These are phyloP conservation scores for Lentinula sp. DNA, from an alignment of 768 basidiomycete genomes.

Conservation along the genomic window DNA sequence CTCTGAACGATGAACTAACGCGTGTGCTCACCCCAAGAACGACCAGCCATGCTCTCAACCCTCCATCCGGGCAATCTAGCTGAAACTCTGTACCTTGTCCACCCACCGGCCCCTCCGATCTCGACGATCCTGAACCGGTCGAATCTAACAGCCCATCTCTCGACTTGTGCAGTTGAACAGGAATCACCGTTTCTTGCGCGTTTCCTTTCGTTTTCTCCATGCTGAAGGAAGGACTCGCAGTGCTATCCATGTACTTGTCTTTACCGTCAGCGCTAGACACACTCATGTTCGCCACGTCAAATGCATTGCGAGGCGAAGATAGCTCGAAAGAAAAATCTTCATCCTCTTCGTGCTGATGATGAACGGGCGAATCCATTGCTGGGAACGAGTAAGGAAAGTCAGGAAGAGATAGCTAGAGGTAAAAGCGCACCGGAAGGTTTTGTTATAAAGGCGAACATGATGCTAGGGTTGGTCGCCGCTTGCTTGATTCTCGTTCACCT, in stretches of 20 bases:
- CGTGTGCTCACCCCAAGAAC: conserved; percentile 24
- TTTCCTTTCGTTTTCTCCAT: neutral
- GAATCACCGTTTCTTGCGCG: neutral
- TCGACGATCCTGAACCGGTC: neutral
- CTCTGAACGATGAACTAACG: too few species aligned
- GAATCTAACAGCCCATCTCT: neutral
- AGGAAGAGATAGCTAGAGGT: neutral
- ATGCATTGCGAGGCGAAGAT: neutral
- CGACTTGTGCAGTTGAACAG: neutral
- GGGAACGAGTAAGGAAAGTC: neutral
- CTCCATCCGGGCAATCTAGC: conserved; percentile 30
- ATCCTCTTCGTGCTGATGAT: neutral
- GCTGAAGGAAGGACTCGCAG: too few species aligned
- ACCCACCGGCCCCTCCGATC: neutral
- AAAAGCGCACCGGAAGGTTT: neutral
- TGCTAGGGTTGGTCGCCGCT: neutral
- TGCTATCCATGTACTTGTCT: neutral
- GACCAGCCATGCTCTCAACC: conserved; percentile 32
- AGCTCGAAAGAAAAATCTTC: neutral
- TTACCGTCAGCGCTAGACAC: neutral
- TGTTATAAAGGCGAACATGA: neutral
- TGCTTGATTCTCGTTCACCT: neutral
- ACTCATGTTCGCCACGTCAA: neutral
- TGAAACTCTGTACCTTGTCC: neutral
- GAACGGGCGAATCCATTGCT: neutral